These are phyloP conservation scores for Aspergillus incahuasiensis DNA, from an alignment of 495 filamentous ascomycete species.

Conservation along the genomic window DNA sequence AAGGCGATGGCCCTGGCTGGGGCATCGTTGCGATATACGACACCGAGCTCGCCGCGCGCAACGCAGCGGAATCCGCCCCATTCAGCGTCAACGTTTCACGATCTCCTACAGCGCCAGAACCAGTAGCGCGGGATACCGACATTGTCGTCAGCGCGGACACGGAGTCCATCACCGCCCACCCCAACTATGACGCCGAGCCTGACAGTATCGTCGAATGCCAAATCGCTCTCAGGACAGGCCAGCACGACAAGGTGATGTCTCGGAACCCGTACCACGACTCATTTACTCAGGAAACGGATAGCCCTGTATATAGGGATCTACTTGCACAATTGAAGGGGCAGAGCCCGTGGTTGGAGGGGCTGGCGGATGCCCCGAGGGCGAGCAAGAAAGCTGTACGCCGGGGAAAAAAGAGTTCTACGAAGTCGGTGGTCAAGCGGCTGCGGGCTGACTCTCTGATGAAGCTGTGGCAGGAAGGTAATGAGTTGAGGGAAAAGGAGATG, in stretches of 20 bases:
- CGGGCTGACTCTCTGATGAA: not conserved
- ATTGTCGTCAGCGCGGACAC: no score
- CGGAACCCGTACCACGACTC: conserved; percentile 30
- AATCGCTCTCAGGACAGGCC: no score
- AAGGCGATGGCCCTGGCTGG: not conserved
- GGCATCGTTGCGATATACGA: conserved; percentile 35
- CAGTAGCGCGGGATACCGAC: no score
- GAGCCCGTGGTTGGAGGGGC: conserved; percentile 13
- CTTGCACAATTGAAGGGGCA: conserved; percentile 11
- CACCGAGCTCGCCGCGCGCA: conserved; percentile 26
- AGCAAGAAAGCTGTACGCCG: conserved; percentile 18
- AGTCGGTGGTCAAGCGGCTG: not conserved
- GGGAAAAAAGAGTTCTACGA: not conserved
- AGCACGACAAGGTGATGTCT: conserved; percentile 10
- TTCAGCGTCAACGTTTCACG: conserved; percentile 17
- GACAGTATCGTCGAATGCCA: no score
- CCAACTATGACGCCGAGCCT: no score
- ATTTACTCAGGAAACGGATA: conserved; percentile 18
- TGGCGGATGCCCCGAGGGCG: conserved; percentile 29
- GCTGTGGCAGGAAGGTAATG: not conserved
- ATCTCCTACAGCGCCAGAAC: not conserved
- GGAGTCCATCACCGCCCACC: no score
- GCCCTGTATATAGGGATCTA: conserved; percentile 24
- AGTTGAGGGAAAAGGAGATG: not conserved
- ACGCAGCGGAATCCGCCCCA: conserved; percentile 33